Evolutionary conservation across 2,329 filamentous ascomycete species (phyloP).

Genomic region (Madurella mycetomatis): DNA sequence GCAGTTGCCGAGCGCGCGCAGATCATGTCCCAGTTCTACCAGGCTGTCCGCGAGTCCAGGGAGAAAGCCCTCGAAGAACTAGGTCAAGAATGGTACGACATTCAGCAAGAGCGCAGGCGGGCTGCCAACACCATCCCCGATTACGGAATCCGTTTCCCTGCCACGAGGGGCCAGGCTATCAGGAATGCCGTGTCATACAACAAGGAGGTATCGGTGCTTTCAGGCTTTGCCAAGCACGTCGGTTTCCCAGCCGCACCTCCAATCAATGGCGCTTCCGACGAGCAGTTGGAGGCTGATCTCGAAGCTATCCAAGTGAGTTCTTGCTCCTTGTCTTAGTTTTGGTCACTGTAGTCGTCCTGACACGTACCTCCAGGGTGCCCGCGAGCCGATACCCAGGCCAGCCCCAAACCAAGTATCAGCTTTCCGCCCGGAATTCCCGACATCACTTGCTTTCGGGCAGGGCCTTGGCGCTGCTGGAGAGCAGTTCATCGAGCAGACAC

Average conservation of each 20-base stretch:
- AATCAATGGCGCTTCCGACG: constrained; percentile 65
- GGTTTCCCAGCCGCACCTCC: constrained; percentile 94
- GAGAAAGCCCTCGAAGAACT: constrained; percentile 75
- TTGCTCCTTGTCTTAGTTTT: not conserved
- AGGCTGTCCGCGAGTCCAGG: constrained; percentile 75
- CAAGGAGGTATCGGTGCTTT: constrained; percentile 84
- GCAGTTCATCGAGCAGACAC: constrained; percentile 82
- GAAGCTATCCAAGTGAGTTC: constrained; percentile 78
- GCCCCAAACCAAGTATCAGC: constrained; percentile 10
- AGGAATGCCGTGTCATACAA: constrained; percentile 89
- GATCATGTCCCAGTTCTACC: constrained; percentile 85
- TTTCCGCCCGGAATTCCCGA: constrained; percentile 19
- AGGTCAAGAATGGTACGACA: constrained; percentile 86
- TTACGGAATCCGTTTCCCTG: constrained; percentile 76
- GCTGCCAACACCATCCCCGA: constrained; percentile 75
- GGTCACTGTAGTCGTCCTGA: constrained; percentile 16
- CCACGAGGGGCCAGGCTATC: constrained; percentile 70
- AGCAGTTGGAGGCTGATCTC: constrained; percentile 81
- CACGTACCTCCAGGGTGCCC: constrained; percentile 31
- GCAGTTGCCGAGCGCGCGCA: constrained; percentile 80
- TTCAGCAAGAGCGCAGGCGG: constrained; percentile 71
- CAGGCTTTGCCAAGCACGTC: constrained; percentile 88
- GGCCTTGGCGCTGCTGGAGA: constrained; percentile 67
- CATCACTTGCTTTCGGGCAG: constrained; percentile 41
- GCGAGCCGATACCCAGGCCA: constrained; percentile 19